These are phyloP conservation scores for Hericium rajendrae DNA, from an alignment of 768 basidiomycete genomes.

Conservation along the genomic window DNA sequence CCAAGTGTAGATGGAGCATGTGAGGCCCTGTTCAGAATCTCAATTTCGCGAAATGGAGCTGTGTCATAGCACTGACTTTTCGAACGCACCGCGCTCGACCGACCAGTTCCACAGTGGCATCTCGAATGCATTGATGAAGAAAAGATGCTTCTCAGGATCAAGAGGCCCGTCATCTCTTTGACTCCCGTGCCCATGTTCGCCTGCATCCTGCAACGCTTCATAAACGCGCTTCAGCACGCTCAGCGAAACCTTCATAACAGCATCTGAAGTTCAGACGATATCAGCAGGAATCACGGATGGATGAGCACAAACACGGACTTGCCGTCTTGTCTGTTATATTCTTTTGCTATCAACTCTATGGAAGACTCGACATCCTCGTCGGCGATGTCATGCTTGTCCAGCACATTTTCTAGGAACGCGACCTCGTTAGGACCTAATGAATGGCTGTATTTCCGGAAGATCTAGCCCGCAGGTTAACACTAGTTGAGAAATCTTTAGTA, in stretches of 20 bases:
- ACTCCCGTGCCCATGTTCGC: constrained; percentile 31
- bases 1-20: constrained; percentile 64
- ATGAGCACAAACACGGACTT: constrained; percentile 7
- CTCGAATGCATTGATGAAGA: constrained; percentile 83
- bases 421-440: constrained; percentile 75
- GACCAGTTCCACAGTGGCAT: constrained; percentile 97
- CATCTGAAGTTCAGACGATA: constrained; percentile 37
- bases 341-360: constrained; percentile 72
- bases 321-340: constrained; percentile 90
- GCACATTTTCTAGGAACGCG: constrained; percentile 58
- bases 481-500: background rate
- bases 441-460: constrained; percentile 83
- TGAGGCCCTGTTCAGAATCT: constrained; percentile 31
- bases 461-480: constrained; percentile 29
- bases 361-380: constrained; percentile 65
- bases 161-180: constrained; percentile 47
- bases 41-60: too few relatives aligned
- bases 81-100: constrained; percentile 75
- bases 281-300: background rate
- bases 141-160: constrained; percentile 75
- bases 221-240: constrained; percentile 64
- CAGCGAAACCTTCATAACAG: constrained; percentile 72
- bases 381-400: constrained; percentile 60
- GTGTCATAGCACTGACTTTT: constrained; percentile 41
- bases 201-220: constrained; percentile 60